phyloP scores from a whole-genome alignment of 225 moss, liverwort and hornwort genomes.

The Asterella californica region DNA sequence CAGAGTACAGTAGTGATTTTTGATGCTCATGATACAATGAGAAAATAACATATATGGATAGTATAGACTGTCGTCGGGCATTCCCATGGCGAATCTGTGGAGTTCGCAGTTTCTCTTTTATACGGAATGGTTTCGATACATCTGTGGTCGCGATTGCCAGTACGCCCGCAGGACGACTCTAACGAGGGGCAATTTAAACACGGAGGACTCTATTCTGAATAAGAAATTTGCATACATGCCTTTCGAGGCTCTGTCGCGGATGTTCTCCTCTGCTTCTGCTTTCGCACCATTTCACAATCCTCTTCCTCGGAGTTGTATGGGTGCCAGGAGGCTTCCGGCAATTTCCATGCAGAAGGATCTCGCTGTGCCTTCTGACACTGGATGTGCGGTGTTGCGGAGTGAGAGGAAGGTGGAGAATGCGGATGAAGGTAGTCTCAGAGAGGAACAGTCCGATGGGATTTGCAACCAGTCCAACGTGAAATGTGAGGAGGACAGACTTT shows the following conservation, averaged over 20 bases:
- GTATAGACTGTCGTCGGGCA: too few relatives aligned
- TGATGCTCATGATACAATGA: too few relatives aligned
- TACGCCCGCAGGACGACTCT: neutral
- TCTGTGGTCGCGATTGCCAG: too few relatives aligned
- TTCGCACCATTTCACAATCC: conserved; percentile 1
- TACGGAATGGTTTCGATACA: too few relatives aligned
- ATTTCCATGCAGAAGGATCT: conserved; percentile 31
- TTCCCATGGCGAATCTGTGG: conserved; percentile 27
- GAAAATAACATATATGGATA: too few relatives aligned
- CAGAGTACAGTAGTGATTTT: too few relatives aligned
- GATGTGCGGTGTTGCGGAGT: conserved; percentile 13
- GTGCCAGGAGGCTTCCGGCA: conserved; percentile 10
- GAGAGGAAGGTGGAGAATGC: conserved; percentile 33
- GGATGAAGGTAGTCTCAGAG: neutral
- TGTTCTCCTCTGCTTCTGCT: neutral
- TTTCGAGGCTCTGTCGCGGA: neutral
- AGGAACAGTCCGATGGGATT: neutral
- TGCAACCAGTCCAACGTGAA: neutral
- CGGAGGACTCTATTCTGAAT: neutral
- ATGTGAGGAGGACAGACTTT: conserved; percentile 36
- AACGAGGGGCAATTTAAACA: neutral
- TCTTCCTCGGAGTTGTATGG: neutral
- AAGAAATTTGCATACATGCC: neutral
- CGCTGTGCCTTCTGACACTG: conserved; percentile 5
- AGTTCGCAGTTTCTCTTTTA: conserved; percentile 9